Base-by-base conservation (phyloP, 1,139 yeast genomes). In the Hemisphaericaspora lyxosophila region DNA sequence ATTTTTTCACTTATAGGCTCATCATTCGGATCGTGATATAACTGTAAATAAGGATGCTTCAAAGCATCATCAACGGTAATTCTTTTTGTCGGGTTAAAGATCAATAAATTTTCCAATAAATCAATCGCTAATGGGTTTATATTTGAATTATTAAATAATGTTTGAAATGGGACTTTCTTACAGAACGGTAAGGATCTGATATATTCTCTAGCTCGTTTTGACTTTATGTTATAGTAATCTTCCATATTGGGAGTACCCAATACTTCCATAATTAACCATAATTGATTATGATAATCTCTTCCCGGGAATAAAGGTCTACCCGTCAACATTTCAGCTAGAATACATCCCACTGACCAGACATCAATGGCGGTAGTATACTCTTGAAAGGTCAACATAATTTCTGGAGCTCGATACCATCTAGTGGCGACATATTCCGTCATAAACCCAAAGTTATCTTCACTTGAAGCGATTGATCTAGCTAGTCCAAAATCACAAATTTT, bases 391-490 rank as follows among this genome's bases (percentile, higher is more conserved):
- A 83, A 59, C 89, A 83, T 83, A 41, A 84, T 80, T 54, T 84
- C 92, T 0, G 89, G 90, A 0, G 89, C 89, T 44, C 90, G 65
- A 54, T 83, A 83, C 90, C 90, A 83, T 50, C 90, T 67, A 2
- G 92, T 83, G 2, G 89, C 89, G 5, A 83, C 90, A 47, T 83
- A 83, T 54, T 83, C 89, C 0, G 89, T 82, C 73, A 60, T 56
- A n/a, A 66, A 64, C 13, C 62, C 63, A 32, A 57, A 51, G 41
- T 55, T 55, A 35, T 51, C 62, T 42, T 74, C 72, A 13, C 73
- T 73, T 2, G 52, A 46, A 4, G 60, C 60, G 32, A 56, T 54
- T 19, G 54, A 47, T 43, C 81, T 62, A 2, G 80, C 75, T 22
- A 79, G 54, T 8, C 87, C 85, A 53, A 75, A 73, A 53, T 75